A percentile compares a stretch with the other conserved stretches of the same genome.
phyloP scores from a whole-genome alignment of 1,139 yeast species.

The Wickerhamomyces sp. region DNA sequence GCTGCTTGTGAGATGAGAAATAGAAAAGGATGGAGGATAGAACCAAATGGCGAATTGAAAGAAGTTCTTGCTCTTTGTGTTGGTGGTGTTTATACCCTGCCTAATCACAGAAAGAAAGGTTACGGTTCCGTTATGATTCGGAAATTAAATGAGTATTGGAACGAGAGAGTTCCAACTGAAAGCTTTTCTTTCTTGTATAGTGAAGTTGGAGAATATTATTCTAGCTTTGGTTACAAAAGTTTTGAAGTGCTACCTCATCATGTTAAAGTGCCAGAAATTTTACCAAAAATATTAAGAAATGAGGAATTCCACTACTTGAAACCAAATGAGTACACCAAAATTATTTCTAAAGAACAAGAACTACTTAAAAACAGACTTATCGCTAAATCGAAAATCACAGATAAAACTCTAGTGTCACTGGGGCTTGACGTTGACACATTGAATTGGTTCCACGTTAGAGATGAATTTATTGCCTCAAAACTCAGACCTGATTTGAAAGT shows the following conservation, averaged over 20 bases:
- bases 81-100: conserved; percentile 64
- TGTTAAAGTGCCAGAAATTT: conserved; percentile 2
- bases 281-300: conserved; percentile 8
- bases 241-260: conserved; percentile 40
- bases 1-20: conserved; percentile 43
- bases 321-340: conserved; percentile 30
- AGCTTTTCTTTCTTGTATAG: conserved; percentile 40
- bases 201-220: conserved; percentile 68
- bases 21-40: conserved; percentile 36
- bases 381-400: conserved; percentile 26
- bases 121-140: conserved; percentile 56
- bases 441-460: conserved; percentile 41
- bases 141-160: conserved; percentile 33
- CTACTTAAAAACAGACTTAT: conserved; percentile 25
- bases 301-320: conserved; percentile 26
- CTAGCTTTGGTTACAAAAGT: conserved; percentile 53
- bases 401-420: conserved; percentile 30
- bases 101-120: conserved; percentile 57
- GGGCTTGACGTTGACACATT: conserved; percentile 34
- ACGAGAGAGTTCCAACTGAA: conserved; percentile 25
- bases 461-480: conserved; percentile 27
- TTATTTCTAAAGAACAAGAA: conserved; percentile 29
- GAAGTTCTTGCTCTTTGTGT: conserved; percentile 47
- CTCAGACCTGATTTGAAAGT: conserved; percentile 7
- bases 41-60: conserved; percentile 21